These are phyloP conservation scores for Clitocybe nebularis DNA, from an alignment of 1,284 basidiomycete species.

Conservation along the genomic window DNA sequence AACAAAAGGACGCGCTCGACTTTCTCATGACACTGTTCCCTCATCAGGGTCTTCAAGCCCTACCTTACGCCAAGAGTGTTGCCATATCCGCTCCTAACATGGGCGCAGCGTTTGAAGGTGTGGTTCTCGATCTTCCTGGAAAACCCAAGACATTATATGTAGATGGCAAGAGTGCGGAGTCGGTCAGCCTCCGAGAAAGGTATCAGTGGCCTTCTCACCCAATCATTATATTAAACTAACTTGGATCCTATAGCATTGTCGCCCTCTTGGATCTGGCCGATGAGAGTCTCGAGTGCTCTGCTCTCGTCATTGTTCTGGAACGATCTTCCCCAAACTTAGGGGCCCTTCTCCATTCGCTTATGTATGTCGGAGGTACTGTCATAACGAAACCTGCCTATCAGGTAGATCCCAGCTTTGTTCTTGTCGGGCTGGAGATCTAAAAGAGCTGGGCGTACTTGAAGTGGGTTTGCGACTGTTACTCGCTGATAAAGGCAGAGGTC, in stretches of 20 bases:
- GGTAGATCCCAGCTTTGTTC: conserved; percentile 65
- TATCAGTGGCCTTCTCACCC: too few relatives aligned
- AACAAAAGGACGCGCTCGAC: conserved; percentile 63
- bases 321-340: conserved; percentile 53
- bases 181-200: conserved; percentile 78
- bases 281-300: conserved; percentile 69
- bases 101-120: conserved; percentile 66
- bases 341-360: conserved; percentile 70
- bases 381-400: conserved; percentile 73
- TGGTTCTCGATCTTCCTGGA: conserved; percentile 70
- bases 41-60: conserved; percentile 55
- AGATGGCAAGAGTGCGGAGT: conserved; percentile 73
- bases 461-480: background rate
- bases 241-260: conserved; percentile 53
- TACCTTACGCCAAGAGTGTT: conserved; percentile 69
- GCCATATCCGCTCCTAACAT: conserved; percentile 65
- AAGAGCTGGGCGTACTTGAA: background rate
- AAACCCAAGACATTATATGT: conserved; percentile 73
- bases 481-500: too few relatives aligned
- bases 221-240: conserved; percentile 10
- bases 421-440: conserved; percentile 75
- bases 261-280: conserved; percentile 79
- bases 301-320: conserved; percentile 73
- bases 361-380: conserved; percentile 79
- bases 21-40: conserved; percentile 77